Percentiles rank a stretch among this genome's conserved stretches.
phyloP scores from a whole-genome alignment of 2,329 filamentous ascomycete species.

The Stromatinia cepivora region DNA sequence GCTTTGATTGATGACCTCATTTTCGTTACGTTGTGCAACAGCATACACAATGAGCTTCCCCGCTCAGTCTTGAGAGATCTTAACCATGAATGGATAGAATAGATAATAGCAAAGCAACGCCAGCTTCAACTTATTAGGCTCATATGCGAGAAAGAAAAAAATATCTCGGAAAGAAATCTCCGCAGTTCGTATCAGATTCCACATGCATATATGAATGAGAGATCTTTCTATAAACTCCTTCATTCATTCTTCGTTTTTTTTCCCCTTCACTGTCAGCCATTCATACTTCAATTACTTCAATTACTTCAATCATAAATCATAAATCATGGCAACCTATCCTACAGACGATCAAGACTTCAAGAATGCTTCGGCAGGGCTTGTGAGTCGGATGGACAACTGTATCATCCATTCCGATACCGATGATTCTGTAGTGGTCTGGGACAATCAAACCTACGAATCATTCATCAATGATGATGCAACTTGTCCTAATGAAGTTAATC shows the following conservation, averaged over 20 bases:
- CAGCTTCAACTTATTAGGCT: too few species aligned
- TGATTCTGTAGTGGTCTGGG: not conserved
- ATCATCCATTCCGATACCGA: not conserved
- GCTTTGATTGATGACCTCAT: too few species aligned
- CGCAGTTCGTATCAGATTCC: not conserved
- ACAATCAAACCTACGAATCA: not conserved
- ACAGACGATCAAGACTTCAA: not conserved
- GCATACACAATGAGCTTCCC: too few species aligned
- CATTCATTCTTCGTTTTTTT: not conserved
- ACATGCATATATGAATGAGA: not conserved
- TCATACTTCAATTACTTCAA: not conserved
- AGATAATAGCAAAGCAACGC: too few species aligned
- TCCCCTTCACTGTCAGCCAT: not conserved
- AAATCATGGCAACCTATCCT: not conserved
- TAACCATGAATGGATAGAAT: too few species aligned
- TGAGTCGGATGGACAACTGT: not conserved
- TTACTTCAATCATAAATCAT: not conserved
- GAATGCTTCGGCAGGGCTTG: not conserved
- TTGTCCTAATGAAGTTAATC: not conserved
- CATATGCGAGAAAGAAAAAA: too few species aligned
- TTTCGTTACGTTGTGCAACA: too few species aligned
- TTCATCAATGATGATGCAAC: constrained; percentile 2
- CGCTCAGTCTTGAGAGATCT: too few species aligned
- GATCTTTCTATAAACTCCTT: not conserved
- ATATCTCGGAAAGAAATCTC: not conserved